Conservation (phyloP, 2,329 filamentous ascomycete genomes). For the Stemphylium beticola region DNA sequence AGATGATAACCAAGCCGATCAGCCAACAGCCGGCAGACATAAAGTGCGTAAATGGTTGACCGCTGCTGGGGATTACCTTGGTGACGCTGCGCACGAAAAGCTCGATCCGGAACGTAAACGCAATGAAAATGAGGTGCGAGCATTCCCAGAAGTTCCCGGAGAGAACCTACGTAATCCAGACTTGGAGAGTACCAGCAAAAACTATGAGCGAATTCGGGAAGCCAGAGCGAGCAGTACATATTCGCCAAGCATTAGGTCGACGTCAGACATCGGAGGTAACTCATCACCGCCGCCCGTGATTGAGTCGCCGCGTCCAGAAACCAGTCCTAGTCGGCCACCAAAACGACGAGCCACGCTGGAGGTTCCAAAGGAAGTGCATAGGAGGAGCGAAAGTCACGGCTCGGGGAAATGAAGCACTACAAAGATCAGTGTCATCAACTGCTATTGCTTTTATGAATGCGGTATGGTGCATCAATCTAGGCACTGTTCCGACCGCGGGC, state of each 20-base stretch:
- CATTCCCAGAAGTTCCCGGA: conserved; percentile 64
- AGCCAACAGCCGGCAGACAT: conserved; percentile 26
- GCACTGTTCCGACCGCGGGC: not conserved
- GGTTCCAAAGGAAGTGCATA: conserved; percentile 24
- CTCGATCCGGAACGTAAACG: conserved; percentile 56
- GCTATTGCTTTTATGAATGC: not conserved
- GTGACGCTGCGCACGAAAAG: conserved; percentile 54
- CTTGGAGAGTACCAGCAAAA: conserved; percentile 49
- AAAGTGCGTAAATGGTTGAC: conserved; percentile 50
- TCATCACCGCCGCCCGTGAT: conserved; percentile 20
- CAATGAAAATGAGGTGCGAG: conserved; percentile 53
- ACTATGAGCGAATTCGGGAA: conserved; percentile 52
- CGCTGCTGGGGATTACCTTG: conserved; percentile 54
- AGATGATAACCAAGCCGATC: not conserved
- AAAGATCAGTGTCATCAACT: not conserved
- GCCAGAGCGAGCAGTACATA: conserved; percentile 50
- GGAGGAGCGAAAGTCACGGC: conserved; percentile 21
- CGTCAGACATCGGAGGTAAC: conserved; percentile 27
- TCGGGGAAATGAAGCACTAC: not conserved
- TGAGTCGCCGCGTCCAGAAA: conserved; percentile 16
- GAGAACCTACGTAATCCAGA: conserved; percentile 56
- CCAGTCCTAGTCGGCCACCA: conserved; percentile 16
- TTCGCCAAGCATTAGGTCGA: conserved; percentile 41
- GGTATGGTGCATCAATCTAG: not conserved
- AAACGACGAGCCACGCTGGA: conserved; percentile 29